A percentile compares a stretch with the other conserved stretches of the same genome.
Conservation (phyloP, 106 monocot species). For the Platanthera guangdongensis region DNA sequence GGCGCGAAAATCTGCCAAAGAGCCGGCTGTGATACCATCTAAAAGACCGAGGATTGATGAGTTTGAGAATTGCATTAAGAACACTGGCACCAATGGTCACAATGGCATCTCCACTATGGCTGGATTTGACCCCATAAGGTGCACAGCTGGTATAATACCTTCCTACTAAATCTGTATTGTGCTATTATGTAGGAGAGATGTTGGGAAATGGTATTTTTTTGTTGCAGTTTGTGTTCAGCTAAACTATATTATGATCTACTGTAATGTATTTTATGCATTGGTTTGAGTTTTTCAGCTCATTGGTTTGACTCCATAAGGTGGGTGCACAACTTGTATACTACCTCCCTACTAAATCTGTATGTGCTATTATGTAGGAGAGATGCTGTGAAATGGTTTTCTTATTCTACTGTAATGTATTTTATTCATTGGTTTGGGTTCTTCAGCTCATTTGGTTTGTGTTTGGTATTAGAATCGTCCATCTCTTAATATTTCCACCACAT, state of each 20-base stretch:
- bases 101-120: neutral
- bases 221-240: neutral
- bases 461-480: no score
- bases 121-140: conserved; percentile 7
- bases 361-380: no score
- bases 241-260: neutral
- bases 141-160: conserved; percentile 15
- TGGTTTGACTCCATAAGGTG: neutral
- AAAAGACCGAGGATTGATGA: conserved; percentile 33
- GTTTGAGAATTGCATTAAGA: conserved; percentile 12
- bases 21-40: conserved; percentile 11
- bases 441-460: no score
- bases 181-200: neutral
- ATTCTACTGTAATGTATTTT: no score
- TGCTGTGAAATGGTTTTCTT: no score
- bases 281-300: neutral
- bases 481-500: no score
- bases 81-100: conserved; percentile 6
- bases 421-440: no score
- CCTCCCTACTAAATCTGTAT: no score
- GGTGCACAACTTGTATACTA: no score
- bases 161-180: neutral
- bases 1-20: conserved; percentile 24
- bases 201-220: neutral
- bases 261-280: neutral